phyloP scores from a whole-genome alignment of 202 grass and related monocot genomes.

The Hordeum pubiflorum region DNA sequence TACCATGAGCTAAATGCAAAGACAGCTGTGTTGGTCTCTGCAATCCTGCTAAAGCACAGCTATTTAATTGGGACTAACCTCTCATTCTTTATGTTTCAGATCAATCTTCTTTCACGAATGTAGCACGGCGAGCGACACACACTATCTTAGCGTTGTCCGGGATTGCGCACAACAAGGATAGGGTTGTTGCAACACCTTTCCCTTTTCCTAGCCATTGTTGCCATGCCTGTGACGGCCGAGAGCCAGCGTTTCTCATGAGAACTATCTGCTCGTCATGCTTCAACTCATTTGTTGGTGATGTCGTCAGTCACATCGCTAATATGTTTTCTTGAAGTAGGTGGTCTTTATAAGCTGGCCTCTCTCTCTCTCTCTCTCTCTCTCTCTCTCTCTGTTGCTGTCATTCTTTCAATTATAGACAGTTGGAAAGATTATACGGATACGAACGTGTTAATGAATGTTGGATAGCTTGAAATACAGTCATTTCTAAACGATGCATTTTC shows the following conservation, averaged over 20 bases:
- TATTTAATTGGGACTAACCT: slow-evolving; percentile 3
- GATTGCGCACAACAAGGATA: slow-evolving; percentile 44
- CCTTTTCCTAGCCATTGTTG: slow-evolving; percentile 21
- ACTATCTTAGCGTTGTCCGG: slow-evolving; percentile 56
- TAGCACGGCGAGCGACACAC: slow-evolving; percentile 49
- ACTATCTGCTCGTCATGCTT: slow-evolving; percentile 57
- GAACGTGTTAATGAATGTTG: neutral
- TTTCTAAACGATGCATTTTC: neutral
- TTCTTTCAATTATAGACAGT: slow-evolving; percentile 33
- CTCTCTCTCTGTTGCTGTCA: slow-evolving; percentile 4
- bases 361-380: too few relatives aligned
- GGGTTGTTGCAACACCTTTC: slow-evolving; percentile 29
- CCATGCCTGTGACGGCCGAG: slow-evolving; percentile 30
- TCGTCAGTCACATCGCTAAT: slow-evolving; percentile 28
- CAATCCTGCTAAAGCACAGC: neutral
- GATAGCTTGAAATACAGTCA: slow-evolving; percentile 16
- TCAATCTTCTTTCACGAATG: slow-evolving; percentile 37
- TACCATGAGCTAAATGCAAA: neutral
- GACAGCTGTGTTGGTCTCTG: neutral
- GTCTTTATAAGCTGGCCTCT: neutral
- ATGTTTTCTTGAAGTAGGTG: slow-evolving; percentile 12
- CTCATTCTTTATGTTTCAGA: slow-evolving; percentile 11
- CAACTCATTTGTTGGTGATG: slow-evolving; percentile 43
- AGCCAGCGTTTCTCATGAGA: slow-evolving; percentile 33
- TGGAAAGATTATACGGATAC: slow-evolving; percentile 11